Conservation (phyloP, 805 yeast species). For the Candida berthetii region DNA sequence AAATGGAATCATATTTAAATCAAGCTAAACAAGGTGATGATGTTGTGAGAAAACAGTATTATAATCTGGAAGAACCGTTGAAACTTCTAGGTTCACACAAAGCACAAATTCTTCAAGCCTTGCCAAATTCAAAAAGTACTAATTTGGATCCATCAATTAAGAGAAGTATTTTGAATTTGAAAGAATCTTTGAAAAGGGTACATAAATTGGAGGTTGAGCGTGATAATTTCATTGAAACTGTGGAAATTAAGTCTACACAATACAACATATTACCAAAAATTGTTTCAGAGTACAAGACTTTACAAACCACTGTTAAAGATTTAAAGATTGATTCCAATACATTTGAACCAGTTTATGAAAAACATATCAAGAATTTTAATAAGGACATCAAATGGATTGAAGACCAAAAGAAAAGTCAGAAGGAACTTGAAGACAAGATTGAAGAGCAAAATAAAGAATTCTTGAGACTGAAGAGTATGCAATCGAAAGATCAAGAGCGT, state of each 20-base stretch:
- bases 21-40: slow-evolving; percentile 62
- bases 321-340: slow-evolving; percentile 19
- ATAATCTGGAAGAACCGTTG: slow-evolving; percentile 40
- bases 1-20: slow-evolving; percentile 40
- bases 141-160: slow-evolving; percentile 27
- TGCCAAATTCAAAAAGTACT: slow-evolving; percentile 25
- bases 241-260: slow-evolving; percentile 39
- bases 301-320: slow-evolving; percentile 12
- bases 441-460: slow-evolving; percentile 26
- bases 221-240: slow-evolving; percentile 29
- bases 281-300: slow-evolving; percentile 36
- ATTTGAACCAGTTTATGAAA: slow-evolving; percentile 34
- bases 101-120: slow-evolving; percentile 16
- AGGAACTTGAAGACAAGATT: slow-evolving; percentile 31
- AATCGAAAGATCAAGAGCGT: slow-evolving; percentile 22
- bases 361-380: slow-evolving; percentile 40
- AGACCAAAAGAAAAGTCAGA: slow-evolving; percentile 30
- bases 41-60: slow-evolving; percentile 39
- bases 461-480: slow-evolving; percentile 7
- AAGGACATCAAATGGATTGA: slow-evolving; percentile 43
- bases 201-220: slow-evolving; percentile 32
- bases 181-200: slow-evolving; percentile 20
- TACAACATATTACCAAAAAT: slow-evolving; percentile 47
- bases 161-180: slow-evolving; percentile 28
- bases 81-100: slow-evolving; percentile 33